Conservation (phyloP, 352 stramenopile genomes). For the Pythium pectinolyticum region DNA sequence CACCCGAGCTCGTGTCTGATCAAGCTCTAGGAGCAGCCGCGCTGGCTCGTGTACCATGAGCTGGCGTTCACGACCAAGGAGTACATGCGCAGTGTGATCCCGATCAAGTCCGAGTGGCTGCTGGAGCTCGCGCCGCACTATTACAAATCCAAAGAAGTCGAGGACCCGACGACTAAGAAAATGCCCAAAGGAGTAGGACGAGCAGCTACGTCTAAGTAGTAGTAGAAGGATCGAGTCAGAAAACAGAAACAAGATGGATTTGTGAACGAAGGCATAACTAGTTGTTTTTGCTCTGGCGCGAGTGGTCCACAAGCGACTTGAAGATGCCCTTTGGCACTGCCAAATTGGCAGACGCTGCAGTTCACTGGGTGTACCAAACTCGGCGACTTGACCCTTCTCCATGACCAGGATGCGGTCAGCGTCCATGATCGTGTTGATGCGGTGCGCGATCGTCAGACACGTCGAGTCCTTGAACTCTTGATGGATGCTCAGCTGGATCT, state of each 20-base stretch:
- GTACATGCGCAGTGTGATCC: conserved; percentile 97
- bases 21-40: conserved; percentile 87
- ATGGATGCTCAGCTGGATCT: conserved; percentile 76
- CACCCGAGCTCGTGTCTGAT: conserved; percentile 98
- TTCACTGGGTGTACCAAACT: conserved; percentile 83
- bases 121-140: conserved; percentile 99
- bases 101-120: conserved; percentile 98
- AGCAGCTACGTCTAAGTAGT: too few species aligned
- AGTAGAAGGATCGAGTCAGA: too few species aligned
- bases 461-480: conserved; percentile 80
- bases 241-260: neutral
- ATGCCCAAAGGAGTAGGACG: conserved; percentile 91
- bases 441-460: conserved; percentile 95
- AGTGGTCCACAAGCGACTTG: conserved; percentile 66
- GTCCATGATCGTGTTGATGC: conserved; percentile 97
- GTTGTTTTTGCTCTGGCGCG: conserved; percentile 43
- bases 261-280: neutral
- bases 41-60: conserved; percentile 99
- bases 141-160: conserved; percentile 97
- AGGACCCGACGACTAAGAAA: conserved; percentile 95
- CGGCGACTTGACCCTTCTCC: conserved; percentile 90
- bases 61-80: conserved; percentile 99
- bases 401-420: conserved; percentile 97
- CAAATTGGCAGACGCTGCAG: conserved; percentile 83
- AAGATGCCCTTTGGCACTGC: conserved; percentile 60